Evolutionary conservation across 163 green algal species (phyloP), one percentile per base, ranked within the genome.

Genomic region (Chlorella variabilis): DNA sequence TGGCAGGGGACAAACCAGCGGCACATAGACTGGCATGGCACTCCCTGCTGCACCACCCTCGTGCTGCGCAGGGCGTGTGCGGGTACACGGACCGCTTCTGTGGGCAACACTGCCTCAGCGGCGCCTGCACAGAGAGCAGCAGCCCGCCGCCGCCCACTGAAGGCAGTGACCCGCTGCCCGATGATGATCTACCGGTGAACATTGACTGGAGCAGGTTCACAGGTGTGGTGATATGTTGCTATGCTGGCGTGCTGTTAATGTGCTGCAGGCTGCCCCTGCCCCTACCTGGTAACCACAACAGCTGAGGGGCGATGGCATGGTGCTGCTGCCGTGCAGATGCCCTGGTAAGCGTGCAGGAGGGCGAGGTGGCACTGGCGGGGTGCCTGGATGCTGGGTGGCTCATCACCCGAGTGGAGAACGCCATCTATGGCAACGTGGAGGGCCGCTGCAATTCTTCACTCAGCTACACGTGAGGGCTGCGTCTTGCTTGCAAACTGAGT

Each of bases 21-120:
- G n/a, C n/a, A n/a, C n/a, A n/a, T n/a, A n/a, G n/a, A n/a, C n/a
- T n/a, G n/a, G n/a, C n/a, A 80, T 20, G 9, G 34, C 36, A 45
- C 11, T 0, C 54, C 73, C 13, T 80, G 73, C 56, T 80, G 73
- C 25, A 36, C 73, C 36, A 80, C 70, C 13, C 70, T 54, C 54
- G 73, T 70, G 56, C 69, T 1, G 15, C 58, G 34, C 73, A 80
- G 73, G 73, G 73, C 25, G 73, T 80, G 27, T 80, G 73, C 17
- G 73, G 73, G 36, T 61, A 58, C 56, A 58, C 36, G 6, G 73
- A 80, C 2, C 54, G 54, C 1, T 70, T 71, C 15, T 80, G 73
- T 20, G 73, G 73, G 11, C 4, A 80, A 36, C 27, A 70, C 56
- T 80, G 73, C 73, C 27, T 80, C 13, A 80, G n/a, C 29, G 73